Evolutionary conservation across 371 early-diverging fungal species (phyloP).

Genomic region (Mucor mucedo): DNA sequence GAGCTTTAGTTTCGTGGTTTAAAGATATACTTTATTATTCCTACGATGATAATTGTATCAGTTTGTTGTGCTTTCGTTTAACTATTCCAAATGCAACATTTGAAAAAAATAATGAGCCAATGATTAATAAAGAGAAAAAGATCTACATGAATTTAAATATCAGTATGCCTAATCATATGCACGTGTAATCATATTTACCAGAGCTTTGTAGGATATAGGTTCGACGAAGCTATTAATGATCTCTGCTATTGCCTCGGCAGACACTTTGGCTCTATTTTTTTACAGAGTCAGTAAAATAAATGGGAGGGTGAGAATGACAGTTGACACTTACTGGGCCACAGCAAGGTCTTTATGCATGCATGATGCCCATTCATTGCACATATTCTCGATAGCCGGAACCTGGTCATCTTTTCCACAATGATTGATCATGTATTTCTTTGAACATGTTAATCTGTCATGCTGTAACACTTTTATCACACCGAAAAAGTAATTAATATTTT

Average conservation of each 20-base stretch:
- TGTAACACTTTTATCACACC: conserved; percentile 44
- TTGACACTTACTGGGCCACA: conserved; percentile 56
- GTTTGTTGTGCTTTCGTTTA: conserved; percentile 8
- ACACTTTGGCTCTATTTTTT: conserved; percentile 60
- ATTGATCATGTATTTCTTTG: conserved; percentile 75
- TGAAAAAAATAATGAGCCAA: conserved; percentile 16
- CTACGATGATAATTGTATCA: too few species aligned
- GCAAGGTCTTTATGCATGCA: conserved; percentile 79
- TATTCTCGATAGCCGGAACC: conserved; percentile 78
- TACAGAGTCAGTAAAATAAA: background rate
- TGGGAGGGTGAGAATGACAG: background rate
- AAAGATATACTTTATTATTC: too few species aligned
- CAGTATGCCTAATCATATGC: background rate
- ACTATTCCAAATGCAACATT: conserved; percentile 22
- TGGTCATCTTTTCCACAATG: conserved; percentile 72
- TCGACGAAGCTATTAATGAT: conserved; percentile 82
- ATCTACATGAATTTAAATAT: background rate
- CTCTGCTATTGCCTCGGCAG: conserved; percentile 82
- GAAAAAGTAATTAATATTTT: background rate
- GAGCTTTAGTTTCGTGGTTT: too few species aligned
- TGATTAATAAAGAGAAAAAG: conserved; percentile 9
- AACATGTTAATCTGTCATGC: conserved; percentile 70
- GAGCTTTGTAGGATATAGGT: conserved; percentile 80
- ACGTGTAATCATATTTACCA: conserved; percentile 48
- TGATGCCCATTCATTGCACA: conserved; percentile 80